These are phyloP conservation scores for Colletotrichum sp. DNA, from an alignment of 2,329 filamentous ascomycete species.

Conservation along the genomic window DNA sequence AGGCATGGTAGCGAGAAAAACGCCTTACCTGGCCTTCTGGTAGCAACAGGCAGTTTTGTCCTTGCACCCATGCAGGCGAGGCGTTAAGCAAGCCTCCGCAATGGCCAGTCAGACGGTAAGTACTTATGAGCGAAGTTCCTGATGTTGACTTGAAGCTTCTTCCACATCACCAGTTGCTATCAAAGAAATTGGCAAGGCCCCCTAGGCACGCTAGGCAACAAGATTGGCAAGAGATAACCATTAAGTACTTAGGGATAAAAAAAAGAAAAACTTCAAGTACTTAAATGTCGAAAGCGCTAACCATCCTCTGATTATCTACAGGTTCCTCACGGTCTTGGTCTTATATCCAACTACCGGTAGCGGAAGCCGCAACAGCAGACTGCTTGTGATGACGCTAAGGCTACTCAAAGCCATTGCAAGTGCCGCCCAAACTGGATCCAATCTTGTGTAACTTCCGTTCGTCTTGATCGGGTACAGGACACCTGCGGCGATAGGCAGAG, in stretches of 20 bases:
- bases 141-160: not conserved
- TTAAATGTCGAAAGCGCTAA: not conserved
- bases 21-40: not conserved
- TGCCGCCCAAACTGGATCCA: slow-evolving; percentile 86
- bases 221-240: not conserved
- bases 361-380: slow-evolving; percentile 67
- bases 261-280: too few relatives aligned
- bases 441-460: slow-evolving; percentile 59
- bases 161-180: not conserved
- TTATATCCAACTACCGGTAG: not conserved
- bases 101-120: not conserved
- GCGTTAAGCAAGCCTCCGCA: not conserved
- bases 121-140: not conserved
- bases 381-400: slow-evolving; percentile 86
- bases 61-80: not conserved
- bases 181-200: not conserved
- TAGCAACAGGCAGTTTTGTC: not conserved
- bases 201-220: too few relatives aligned
- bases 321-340: not conserved
- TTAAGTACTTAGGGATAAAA: too few relatives aligned
- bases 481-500: slow-evolving; percentile 82
- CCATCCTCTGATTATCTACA: not conserved
- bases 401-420: slow-evolving; percentile 93
- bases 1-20: not conserved
- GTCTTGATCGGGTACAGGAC: slow-evolving; percentile 68